Evolutionary conservation across 2,329 filamentous ascomycete genomes (phyloP), one percentile per base, ranked within the genome.

Genomic region (Alternaria conjuncta): DNA sequence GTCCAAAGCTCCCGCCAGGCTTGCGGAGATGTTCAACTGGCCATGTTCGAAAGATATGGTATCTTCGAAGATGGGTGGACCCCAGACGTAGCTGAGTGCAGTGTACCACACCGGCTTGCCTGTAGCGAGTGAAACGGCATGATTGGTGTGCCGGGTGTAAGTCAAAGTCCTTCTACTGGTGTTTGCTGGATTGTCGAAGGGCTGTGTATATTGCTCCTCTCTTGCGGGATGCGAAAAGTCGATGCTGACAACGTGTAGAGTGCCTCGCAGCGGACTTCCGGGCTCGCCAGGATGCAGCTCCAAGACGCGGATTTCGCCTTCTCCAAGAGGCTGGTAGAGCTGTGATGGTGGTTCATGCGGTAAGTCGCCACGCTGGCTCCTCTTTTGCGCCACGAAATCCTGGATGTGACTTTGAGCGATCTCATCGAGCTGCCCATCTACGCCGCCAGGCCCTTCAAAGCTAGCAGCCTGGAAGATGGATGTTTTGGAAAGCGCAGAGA

Each of bases 61-160:
- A 1, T 60, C 55, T 13, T 75, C 65, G 43, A 71, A 73, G 3
- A 57, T 18, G 0, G 68, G 66, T n/a, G 64, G 18, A 3, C 71
- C 72, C 72, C 73, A 76, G 10, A 64, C 61, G 30, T 76, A 72
- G 26, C 69, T 72, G 10, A 75, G 53, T 0, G 69, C 71, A 6
- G 69, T 75, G 54, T 71, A 74, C 71, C 71, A 74, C 0, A 74
- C 36, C 1, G 65, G 62, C 6, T 46, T 60, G 5, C 61, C 62
- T 8, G 58, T 61, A 3, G 7, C 15, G 1, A 71, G 36, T 8
- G 71, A 72, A 13, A 75, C 26, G 0, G 64, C 71, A 41, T 74
- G 70, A 21, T 72, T 72, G 0, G 71, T 73, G 2, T 60, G 32
- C 23, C 65, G 46, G 1, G 50, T 65, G 13, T 25, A 69, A 10